Evolutionary conservation across 108 stramenopile species (phyloP).

Genomic region (Cyclotella baltica): DNA sequence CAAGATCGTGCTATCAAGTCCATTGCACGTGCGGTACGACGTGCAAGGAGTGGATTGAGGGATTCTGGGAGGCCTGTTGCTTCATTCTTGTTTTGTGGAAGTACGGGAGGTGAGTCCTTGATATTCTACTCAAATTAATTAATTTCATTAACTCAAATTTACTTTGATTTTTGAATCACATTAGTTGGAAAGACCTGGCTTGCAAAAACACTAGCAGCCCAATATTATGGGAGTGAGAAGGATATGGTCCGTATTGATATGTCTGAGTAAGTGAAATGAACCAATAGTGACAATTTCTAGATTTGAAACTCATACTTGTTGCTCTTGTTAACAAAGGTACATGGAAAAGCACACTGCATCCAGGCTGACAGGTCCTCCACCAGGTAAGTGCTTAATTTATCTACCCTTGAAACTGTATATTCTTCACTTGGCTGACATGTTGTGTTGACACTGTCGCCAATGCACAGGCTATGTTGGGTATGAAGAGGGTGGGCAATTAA

Average conservation of each 20-base stretch:
- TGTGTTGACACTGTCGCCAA: too few species aligned
- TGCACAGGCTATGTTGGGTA: constrained; percentile 70
- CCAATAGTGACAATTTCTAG: neutral
- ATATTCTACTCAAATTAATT: neutral
- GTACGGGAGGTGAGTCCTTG: constrained; percentile 69
- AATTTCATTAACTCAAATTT: neutral
- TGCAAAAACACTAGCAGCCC: constrained; percentile 89
- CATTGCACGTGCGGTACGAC: constrained; percentile 84
- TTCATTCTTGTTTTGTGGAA: constrained; percentile 92
- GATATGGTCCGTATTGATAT: constrained; percentile 95
- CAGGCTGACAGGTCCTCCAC: constrained; percentile 94
- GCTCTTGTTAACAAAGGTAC: constrained; percentile 19
- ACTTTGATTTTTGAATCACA: constrained; percentile 5
- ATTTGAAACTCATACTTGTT: neutral
- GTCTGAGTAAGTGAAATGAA: constrained; percentile 58
- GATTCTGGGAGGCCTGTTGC: constrained; percentile 84
- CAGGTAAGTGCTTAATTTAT: constrained; percentile 66
- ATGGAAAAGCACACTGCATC: constrained; percentile 92
- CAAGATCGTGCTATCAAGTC: constrained; percentile 86
- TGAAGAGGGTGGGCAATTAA: constrained; percentile 97
- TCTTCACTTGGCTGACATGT: too few species aligned
- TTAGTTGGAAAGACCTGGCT: constrained; percentile 92
- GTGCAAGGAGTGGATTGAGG: constrained; percentile 86
- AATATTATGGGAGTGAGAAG: constrained; percentile 88
- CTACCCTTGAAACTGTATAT: too few species aligned